phyloP scores from a whole-genome alignment of 2,329 filamentous ascomycete species.

The Arthrobotrys iridis region DNA sequence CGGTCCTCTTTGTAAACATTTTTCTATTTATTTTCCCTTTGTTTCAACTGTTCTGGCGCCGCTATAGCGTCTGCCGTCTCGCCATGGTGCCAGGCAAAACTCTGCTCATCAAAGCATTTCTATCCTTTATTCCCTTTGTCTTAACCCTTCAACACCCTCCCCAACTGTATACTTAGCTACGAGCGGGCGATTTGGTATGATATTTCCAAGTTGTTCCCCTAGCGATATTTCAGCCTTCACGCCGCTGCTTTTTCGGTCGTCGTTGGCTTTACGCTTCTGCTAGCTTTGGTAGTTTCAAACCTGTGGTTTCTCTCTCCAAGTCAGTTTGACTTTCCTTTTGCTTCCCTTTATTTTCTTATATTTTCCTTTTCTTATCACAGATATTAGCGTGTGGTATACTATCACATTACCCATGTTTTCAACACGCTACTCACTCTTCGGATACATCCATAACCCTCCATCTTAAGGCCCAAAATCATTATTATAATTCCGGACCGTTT shows the following conservation, averaged over 20 bases:
- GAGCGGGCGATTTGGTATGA: constrained; percentile 15
- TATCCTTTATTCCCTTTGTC: constrained; percentile 50
- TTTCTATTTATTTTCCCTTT: constrained; percentile 30
- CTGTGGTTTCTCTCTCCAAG: constrained; percentile 30
- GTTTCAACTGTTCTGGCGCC: constrained; percentile 18
- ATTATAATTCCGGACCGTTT: constrained; percentile 42
- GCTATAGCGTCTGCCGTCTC: constrained; percentile 18
- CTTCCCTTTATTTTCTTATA: not conserved
- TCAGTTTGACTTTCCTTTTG: constrained; percentile 29
- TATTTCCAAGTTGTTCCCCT: not conserved
- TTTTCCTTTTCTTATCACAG: constrained; percentile 15
- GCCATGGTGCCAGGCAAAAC: constrained; percentile 30
- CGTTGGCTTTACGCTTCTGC: constrained; percentile 28
- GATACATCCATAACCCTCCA: constrained; percentile 13
- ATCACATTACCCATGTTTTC: constrained; percentile 40
- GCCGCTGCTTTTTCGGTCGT: constrained; percentile 32
- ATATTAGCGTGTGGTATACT: constrained; percentile 51
- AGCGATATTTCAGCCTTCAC: constrained; percentile 25
- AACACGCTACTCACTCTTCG: not conserved
- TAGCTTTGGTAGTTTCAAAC: constrained; percentile 48
- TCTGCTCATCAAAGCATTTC: not conserved
- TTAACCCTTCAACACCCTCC: constrained; percentile 10
- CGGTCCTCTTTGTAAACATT: constrained; percentile 22
- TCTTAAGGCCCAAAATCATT: constrained; percentile 36
- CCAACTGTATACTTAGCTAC: constrained; percentile 43